phyloP scores from a whole-genome alignment of 305 asterid genomes.

The Andrographis paniculata region DNA sequence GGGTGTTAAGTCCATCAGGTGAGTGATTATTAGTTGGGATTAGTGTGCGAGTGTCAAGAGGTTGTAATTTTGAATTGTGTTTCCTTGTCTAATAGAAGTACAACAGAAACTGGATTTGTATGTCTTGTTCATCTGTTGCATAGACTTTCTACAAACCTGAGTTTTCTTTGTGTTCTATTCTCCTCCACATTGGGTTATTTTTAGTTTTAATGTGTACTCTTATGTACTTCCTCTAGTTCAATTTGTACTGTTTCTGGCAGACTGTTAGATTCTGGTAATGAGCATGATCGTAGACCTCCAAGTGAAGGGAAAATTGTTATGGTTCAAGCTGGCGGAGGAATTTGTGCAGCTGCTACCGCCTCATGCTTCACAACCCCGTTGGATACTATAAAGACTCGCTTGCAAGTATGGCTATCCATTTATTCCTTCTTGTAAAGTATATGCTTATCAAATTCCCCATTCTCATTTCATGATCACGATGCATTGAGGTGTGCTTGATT shows the following conservation, averaged over 20 bases:
- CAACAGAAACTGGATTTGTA: no score
- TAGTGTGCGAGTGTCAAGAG: no score
- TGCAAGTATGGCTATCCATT: constrained; percentile 38
- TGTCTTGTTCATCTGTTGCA: no score
- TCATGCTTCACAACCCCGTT: constrained; percentile 71
- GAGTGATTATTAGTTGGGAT: no score
- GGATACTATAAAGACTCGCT: constrained; percentile 77
- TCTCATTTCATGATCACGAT: neutral
- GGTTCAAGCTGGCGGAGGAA: constrained; percentile 83
- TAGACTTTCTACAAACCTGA: no score
- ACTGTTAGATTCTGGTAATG: constrained; percentile 43
- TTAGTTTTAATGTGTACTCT: neutral
- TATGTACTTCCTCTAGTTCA: neutral
- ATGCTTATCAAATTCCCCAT: neutral
- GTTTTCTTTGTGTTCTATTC: neutral
- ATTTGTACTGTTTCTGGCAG: constrained; percentile 21
- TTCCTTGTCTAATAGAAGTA: no score
- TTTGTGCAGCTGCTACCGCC: constrained; percentile 63
- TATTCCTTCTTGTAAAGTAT: neutral
- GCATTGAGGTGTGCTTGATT: neutral
- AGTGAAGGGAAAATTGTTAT: constrained; percentile 37
- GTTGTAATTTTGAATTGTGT: no score
- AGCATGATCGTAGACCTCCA: constrained; percentile 30
- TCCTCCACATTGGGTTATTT: constrained; percentile 7
- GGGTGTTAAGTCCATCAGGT: no score